A percentile compares a stretch with the other conserved stretches of the same genome.
Evolutionary conservation across 1,139 yeast genomes (phyloP).

Genomic region (Suhomyces kunorum): DNA sequence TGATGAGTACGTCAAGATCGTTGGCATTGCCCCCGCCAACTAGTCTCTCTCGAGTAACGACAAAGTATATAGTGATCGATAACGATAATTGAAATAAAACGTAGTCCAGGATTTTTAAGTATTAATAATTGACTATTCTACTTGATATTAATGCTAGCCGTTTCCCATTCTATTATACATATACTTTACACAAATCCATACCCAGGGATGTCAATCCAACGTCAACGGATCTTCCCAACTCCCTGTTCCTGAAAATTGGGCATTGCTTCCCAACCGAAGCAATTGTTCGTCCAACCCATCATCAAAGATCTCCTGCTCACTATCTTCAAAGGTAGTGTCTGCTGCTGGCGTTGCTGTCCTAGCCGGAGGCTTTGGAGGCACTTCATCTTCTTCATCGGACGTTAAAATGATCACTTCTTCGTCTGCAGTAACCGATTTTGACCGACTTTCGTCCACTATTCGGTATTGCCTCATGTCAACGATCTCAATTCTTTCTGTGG

Average conservation of each 20-base stretch:
- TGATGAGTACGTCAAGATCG: constrained; percentile 26
- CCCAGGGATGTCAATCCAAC: constrained; percentile 18
- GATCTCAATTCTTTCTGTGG: constrained; percentile 39
- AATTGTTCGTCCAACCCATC: constrained; percentile 28
- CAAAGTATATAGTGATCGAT: too few species aligned
- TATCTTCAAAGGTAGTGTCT: constrained; percentile 8
- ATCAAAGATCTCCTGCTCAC: constrained; percentile 18
- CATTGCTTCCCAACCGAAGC: constrained; percentile 10
- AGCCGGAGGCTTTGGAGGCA: background rate
- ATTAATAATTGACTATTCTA: background rate
- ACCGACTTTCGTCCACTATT: constrained; percentile 30
- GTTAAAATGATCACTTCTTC: constrained; percentile 32
- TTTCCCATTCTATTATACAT: background rate
- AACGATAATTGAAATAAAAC: too few species aligned
- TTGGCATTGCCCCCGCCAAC: constrained; percentile 21
- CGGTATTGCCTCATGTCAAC: constrained; percentile 38
- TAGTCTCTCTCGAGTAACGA: too few species aligned
- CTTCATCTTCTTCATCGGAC: constrained; percentile 19
- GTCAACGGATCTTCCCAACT: constrained; percentile 45
- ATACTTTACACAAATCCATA: constrained; percentile 13
- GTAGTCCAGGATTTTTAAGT: too few species aligned
- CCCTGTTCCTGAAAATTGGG: constrained; percentile 27
- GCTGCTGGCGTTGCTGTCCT: background rate
- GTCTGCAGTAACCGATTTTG: constrained; percentile 13
- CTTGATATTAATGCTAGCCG: background rate